Conservation (phyloP, 495 filamentous ascomycete species). For the Pyrenopolyporus hunteri region DNA sequence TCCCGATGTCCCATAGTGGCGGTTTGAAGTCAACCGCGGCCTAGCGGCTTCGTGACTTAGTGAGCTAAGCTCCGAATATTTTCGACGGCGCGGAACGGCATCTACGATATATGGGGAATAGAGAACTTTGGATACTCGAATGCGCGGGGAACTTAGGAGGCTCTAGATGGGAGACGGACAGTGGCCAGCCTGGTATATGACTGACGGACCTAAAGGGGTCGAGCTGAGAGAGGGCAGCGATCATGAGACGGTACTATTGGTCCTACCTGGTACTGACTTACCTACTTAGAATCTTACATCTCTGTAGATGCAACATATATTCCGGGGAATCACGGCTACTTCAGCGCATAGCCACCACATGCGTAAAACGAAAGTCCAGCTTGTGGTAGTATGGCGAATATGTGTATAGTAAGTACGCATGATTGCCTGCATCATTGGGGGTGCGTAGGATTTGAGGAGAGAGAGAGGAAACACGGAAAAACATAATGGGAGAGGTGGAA, state of each 20-base stretch:
- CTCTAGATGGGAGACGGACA: neutral
- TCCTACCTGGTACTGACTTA: no score
- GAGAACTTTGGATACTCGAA: neutral
- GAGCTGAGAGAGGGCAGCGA: conserved; percentile 1
- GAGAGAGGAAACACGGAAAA: no score
- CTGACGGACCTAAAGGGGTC: neutral
- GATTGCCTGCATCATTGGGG: neutral
- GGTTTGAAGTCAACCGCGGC: neutral
- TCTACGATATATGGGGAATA: conserved; percentile 7
- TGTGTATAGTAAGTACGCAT: conserved; percentile 6
- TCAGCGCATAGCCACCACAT: conserved; percentile 1
- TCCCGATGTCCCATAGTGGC: conserved; percentile 34
- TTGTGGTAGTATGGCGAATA: conserved; percentile 10
- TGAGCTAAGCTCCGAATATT: conserved; percentile 14
- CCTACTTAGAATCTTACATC: neutral
- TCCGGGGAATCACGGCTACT: neutral
- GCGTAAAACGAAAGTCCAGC: conserved; percentile 3
- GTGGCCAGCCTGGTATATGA: neutral
- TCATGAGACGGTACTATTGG: conserved; percentile 4
- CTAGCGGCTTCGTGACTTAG: conserved; percentile 5
- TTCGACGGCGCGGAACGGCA: neutral
- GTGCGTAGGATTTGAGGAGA: no score
- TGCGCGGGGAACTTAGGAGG: neutral
- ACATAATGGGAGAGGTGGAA: no score
- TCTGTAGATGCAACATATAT: conserved; percentile 1